These are phyloP conservation scores for Iris pallida DNA, from an alignment of 116 monocot genomes.

Conservation along the genomic window DNA sequence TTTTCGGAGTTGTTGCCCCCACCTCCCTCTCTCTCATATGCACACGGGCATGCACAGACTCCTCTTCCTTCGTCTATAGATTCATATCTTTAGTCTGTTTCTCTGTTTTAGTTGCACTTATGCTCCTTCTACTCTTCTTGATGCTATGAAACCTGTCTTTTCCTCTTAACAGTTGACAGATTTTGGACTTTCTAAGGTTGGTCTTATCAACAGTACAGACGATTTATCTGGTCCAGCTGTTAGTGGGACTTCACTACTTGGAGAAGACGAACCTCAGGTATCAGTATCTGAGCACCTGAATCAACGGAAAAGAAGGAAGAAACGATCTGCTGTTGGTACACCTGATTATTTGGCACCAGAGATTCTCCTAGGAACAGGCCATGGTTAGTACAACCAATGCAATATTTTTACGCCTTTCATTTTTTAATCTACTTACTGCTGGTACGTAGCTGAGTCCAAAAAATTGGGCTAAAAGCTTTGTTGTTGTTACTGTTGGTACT, in stretches of 20 bases:
- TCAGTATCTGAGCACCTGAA: constrained; percentile 46
- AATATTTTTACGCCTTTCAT: constrained; percentile 18
- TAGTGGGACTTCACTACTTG: constrained; percentile 71
- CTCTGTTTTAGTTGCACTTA: no score
- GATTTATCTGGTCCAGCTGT: constrained; percentile 95
- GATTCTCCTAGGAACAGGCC: constrained; percentile 93
- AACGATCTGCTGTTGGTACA: constrained; percentile 97
- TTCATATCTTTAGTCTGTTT: no score
- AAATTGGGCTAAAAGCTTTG: neutral
- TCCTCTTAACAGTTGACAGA: constrained; percentile 73
- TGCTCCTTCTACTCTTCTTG: neutral
- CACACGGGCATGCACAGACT: no score
- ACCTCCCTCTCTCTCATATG: no score
- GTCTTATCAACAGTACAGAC: constrained; percentile 96
- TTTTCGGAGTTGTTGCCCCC: no score
- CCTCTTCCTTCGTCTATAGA: no score
- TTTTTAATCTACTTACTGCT: no score
- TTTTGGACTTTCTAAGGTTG: constrained; percentile 99
- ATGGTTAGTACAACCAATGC: constrained; percentile 77
- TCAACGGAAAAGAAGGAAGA: constrained; percentile 74
- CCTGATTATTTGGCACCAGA: constrained; percentile 99
- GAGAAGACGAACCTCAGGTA: constrained; percentile 84
- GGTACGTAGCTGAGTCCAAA: no score
- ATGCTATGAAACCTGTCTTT: neutral
- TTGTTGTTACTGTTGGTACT: constrained; percentile 1